Evolutionary conservation across 441 rosid species (phyloP), one percentile per base, ranked within the genome.

Genomic region (Populus hybrid): DNA sequence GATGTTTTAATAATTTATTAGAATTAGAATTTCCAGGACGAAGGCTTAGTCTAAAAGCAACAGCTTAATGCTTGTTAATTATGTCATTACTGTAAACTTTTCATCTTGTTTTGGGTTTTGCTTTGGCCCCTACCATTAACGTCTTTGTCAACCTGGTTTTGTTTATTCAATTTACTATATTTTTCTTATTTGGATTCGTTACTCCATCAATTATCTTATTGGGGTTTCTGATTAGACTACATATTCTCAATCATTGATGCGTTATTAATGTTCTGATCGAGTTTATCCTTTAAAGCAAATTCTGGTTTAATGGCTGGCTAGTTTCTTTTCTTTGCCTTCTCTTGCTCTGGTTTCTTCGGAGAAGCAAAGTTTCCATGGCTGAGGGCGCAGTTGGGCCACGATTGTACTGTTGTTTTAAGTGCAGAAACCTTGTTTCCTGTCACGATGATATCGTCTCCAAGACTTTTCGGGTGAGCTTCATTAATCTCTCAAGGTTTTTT

Each of bases 401-500:
- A 73, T 14, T 82, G 18, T 89, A 89, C 76, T 59, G 89, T 79
- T 89, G 91, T 81, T 82, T 70, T 69, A 88, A 77, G 36, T 88
- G 93, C 79, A 76, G 87, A 59, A 89, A 83, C 79, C 78, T 67
- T n/a, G 85, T 88, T 5, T 78, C 86, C 10, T 72, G 85, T 14
- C 91, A 86, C 35, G 87, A 86, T 35, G 91, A 89, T 76, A 84
- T 86, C 36, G 69, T 88, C 38, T 86, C 88, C 8, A 89, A 85
- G 72, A 70, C 66, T 57, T 89, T 85, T 80, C 89, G 87, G 90
- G 93, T 88, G 80, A 85, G 35, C 46, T 67, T 66, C 20, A 11
- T 26, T 16, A 8, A 54, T 14, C 57, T 46, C 57, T 14, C 57
- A 12, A 46, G 16, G 14, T 10, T 46, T 46, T 46, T 46, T 12